phyloP scores from a whole-genome alignment of 148 eudicot genomes.

The Chenopodium suecicum region DNA sequence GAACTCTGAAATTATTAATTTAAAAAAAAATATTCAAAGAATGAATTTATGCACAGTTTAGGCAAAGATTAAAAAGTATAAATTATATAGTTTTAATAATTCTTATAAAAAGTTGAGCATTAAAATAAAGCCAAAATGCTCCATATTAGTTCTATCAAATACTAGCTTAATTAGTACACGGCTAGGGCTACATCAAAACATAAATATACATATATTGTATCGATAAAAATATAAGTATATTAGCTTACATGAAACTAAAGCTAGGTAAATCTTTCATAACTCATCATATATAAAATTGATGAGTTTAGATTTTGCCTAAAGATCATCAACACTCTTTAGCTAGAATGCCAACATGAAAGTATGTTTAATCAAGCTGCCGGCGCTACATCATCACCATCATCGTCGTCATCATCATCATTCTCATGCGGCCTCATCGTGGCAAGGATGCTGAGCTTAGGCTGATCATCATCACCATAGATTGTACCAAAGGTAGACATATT shows the following conservation, averaged over 20 bases:
- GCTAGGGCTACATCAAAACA: not conserved
- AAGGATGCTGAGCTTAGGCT: constrained; percentile 9
- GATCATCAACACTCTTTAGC: not conserved
- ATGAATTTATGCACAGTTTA: too few species aligned
- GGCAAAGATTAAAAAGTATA: too few species aligned
- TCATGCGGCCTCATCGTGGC: not conserved
- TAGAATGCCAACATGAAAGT: not conserved
- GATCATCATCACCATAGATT: constrained; percentile 17
- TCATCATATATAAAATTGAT: too few species aligned
- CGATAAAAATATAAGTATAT: too few species aligned
- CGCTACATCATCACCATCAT: constrained; percentile 39
- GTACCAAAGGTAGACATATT: constrained; percentile 4
- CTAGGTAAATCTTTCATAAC: not conserved
- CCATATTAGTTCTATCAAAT: not conserved
- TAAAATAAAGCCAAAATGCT: not conserved
- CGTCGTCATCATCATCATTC: constrained; percentile 35
- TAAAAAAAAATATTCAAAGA: too few species aligned
- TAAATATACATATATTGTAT: not conserved
- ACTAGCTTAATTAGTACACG: not conserved
- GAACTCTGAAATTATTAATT: too few species aligned
- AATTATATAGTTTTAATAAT: not conserved
- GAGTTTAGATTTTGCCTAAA: not conserved
- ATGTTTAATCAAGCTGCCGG: constrained; percentile 31
- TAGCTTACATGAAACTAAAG: not conserved
- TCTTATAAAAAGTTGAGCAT: not conserved